Evolutionary conservation across 2,329 filamentous ascomycete species (phyloP).

Genomic region (Claviceps pusilla): DNA sequence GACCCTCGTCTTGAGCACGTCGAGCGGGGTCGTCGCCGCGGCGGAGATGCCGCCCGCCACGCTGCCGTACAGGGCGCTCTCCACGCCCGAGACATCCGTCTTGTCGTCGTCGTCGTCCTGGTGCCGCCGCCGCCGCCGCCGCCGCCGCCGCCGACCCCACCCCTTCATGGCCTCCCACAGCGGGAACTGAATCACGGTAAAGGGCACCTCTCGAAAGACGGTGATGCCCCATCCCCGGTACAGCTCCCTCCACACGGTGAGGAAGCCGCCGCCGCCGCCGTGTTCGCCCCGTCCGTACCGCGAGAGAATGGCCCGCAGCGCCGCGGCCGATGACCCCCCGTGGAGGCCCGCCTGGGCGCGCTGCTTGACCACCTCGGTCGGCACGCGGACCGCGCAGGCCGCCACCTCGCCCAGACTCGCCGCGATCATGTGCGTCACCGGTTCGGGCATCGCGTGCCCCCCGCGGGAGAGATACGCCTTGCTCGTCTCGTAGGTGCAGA

Average conservation of each 20-base stretch:
- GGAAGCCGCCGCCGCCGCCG: constrained; percentile 23
- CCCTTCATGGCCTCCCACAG: constrained; percentile 89
- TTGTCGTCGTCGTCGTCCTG: neutral
- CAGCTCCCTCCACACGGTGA: constrained; percentile 61
- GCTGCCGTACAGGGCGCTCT: constrained; percentile 76
- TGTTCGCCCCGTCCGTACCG: constrained; percentile 17
- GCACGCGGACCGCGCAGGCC: constrained; percentile 81
- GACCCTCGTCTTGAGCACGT: constrained; percentile 91
- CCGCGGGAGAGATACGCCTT: constrained; percentile 32
- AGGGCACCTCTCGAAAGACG: constrained; percentile 88
- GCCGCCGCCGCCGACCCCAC: constrained; percentile 29
- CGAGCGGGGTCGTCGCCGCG: constrained; percentile 76
- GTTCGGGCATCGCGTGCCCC: constrained; percentile 19
- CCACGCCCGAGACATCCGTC: constrained; percentile 47
- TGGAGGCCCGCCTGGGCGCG: constrained; percentile 79
- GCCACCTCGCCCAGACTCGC: constrained; percentile 79
- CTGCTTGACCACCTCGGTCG: constrained; percentile 95
- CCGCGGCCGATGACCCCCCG: constrained; percentile 50
- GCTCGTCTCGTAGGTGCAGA: constrained; percentile 76
- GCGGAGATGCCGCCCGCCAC: constrained; percentile 74
- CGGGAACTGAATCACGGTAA: constrained; percentile 93
- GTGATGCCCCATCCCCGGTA: constrained; percentile 90
- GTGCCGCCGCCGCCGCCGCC: constrained; percentile 13
- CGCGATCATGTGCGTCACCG: constrained; percentile 62
- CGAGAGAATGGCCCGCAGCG: constrained; percentile 55